These are phyloP conservation scores for Corymbia calophylla DNA, from an alignment of 441 rosid genomes.

Conservation along the genomic window DNA sequence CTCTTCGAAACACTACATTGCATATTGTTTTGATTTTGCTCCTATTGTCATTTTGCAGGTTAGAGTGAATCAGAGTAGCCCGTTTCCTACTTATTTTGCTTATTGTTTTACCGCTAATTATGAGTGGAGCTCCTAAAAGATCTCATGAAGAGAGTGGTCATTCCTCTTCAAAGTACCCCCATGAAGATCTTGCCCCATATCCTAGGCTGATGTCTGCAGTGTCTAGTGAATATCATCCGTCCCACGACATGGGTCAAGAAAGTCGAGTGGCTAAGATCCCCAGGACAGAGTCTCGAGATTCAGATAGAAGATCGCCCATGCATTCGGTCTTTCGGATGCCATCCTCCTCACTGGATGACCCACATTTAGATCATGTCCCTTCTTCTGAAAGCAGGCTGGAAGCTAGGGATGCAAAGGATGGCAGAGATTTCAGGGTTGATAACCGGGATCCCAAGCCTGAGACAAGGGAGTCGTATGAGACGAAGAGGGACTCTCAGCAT, in stretches of 20 bases:
- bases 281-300: slow-evolving; percentile 68
- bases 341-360: slow-evolving; percentile 35
- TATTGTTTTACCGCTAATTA: slow-evolving; percentile 4
- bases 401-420: slow-evolving; percentile 56
- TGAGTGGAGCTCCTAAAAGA: slow-evolving; percentile 93
- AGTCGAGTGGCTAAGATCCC: slow-evolving; percentile 57
- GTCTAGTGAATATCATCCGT: slow-evolving; percentile 38
- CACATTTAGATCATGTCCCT: slow-evolving; percentile 49
- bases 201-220: slow-evolving; percentile 53
- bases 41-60: not conserved
- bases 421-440: slow-evolving; percentile 47
- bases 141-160: slow-evolving; percentile 75
- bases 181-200: slow-evolving; percentile 56
- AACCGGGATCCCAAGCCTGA: slow-evolving; percentile 54
- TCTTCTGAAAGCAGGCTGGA: slow-evolving; percentile 50
- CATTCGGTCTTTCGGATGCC: slow-evolving; percentile 54
- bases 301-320: slow-evolving; percentile 78
- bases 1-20: not conserved
- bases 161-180: slow-evolving; percentile 65
- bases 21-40: not conserved
- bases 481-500: slow-evolving; percentile 66
- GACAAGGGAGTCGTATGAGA: slow-evolving; percentile 48
- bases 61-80: not conserved
- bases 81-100: not conserved
- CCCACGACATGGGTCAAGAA: slow-evolving; percentile 54